Evolutionary conservation across 202 grass and related monocot species (phyloP), one percentile per base, ranked within the genome.

Genomic region (Panicum hallii): DNA sequence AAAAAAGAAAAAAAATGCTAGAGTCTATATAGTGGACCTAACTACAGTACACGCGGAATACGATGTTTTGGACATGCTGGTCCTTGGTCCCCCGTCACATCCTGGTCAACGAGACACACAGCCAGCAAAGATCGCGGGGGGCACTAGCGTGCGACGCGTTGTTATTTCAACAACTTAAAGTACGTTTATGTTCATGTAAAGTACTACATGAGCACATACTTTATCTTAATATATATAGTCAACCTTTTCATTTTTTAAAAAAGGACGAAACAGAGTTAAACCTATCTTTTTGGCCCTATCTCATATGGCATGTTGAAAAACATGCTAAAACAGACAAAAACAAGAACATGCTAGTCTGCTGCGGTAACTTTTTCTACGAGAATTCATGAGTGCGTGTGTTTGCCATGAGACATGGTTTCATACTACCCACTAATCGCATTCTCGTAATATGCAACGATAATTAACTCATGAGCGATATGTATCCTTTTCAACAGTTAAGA

Each of bases 91-190:
- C 43, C 12, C 11, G 10, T 55, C 73, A 50, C 61, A 26, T 58
- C 57, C 30, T 74, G 75, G 75, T 74, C 81, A 74, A 84, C 20
- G 0, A 70, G 26, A 26, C 72, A 82, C 49, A 40, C 71, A 70
- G 76, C 72, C 32, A 82, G 55, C 23, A 15, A 9, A 32, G 64
- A 63, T 30, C 32, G 63, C 22, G 38, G 26, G 26, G 9, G 16
- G 7, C 12, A 20, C 8, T 42, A 55, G 46, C 46, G 23, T 50
- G 10, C 15, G 65, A 40, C 65, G 19, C 17, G 19, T 68, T 44
- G 11, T 28, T 11, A 62, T 62, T 62, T 28, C 4, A 62, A 62
- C 58, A 62, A 26, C 0, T 26, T 26, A 26, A 13, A 44, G 66
- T 43, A 22, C 40, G n/a, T 14, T 20, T n/a, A 5, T 67, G 17